Evolutionary conservation across 2,329 filamentous ascomycete genomes (phyloP), one percentile per base, ranked within the genome.

Genomic region (Penicillium sp.): DNA sequence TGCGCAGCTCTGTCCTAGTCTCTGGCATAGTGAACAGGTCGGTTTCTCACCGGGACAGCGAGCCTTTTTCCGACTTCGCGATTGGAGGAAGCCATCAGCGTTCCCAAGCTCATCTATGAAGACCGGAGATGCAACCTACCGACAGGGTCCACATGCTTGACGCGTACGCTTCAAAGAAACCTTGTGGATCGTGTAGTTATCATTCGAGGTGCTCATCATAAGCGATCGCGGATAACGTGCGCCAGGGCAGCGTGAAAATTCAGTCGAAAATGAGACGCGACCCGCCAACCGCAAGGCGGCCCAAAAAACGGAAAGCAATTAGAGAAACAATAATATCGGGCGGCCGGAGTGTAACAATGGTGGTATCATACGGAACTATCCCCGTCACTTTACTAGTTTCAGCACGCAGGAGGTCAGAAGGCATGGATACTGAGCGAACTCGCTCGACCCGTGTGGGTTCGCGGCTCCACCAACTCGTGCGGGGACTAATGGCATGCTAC

Each of bases 1-100:
- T 10, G 55, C 42, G 32, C 63, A 65, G 7, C 37, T 40, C 42
- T 65, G 63, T 4, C 62, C 60, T 17, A 65, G 24, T 27, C 63
- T 42, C 17, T 59, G 55, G 36, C 62, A 65, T 7, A 64, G 24
- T 27, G 63, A 63, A 29, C 63, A 65, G 33, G 37, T 36, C 2
- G 63, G 63, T n/a, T 63, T 64, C 23, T 65, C 63, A n/a, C 63
- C 63, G 3, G 63, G 63, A 13, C 63, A 65, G 9, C 63, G 63
- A 5, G 63, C 63, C 37, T 65, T 65, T 29, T 65, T 65, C 36
- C 62, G 63, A 37, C 63, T 64, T 20, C 18, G 13, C 7, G 18
- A 39, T n/a, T 39, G 15, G 18, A 13, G 12, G 3, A 15, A 20
- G 39, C 12, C n/a, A 17, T 42, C 17, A 42, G 17, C 29, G 26